Conservation (phyloP, 768 basidiomycete genomes). For the Phlebiopsis flavidoalba region DNA sequence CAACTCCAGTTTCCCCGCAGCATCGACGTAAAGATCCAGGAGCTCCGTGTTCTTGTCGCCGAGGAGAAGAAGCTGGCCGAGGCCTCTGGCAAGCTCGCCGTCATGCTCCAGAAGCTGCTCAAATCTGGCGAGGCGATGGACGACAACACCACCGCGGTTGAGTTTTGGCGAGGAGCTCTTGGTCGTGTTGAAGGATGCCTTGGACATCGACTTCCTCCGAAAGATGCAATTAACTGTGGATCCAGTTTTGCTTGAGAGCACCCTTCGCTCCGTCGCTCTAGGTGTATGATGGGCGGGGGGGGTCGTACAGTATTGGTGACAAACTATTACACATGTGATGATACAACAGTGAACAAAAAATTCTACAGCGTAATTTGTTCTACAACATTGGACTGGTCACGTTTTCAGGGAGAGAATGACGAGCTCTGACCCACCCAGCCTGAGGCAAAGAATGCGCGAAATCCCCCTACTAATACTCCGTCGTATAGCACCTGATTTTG, state of each 20-base stretch:
- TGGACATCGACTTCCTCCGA: not conserved
- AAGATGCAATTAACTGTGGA: not conserved
- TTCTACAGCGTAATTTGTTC: too few species aligned
- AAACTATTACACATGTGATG: too few species aligned
- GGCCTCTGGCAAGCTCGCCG: not conserved
- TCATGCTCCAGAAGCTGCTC: not conserved
- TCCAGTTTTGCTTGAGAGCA: not conserved
- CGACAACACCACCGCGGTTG: not conserved
- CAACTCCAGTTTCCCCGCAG: not conserved
- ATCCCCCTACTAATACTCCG: not conserved
- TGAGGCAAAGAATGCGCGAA: too few species aligned
- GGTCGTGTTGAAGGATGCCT: not conserved
- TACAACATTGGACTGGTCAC: too few species aligned
- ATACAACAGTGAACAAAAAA: too few species aligned
- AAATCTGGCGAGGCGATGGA: not conserved
- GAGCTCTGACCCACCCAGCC: too few species aligned
- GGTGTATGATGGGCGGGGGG: too few species aligned
- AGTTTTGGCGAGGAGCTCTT: not conserved
- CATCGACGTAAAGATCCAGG: not conserved
- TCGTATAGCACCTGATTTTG: conserved; percentile 3
- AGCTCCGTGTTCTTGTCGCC: not conserved
- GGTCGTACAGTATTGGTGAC: too few species aligned
- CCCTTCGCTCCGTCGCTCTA: not conserved
- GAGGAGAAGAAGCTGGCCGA: not conserved
- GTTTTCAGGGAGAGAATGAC: too few species aligned